Evolutionary conservation across 1,284 basidiomycete genomes (phyloP), one percentile per base, ranked within the genome.

Genomic region (Phenoliferia sp.): DNA sequence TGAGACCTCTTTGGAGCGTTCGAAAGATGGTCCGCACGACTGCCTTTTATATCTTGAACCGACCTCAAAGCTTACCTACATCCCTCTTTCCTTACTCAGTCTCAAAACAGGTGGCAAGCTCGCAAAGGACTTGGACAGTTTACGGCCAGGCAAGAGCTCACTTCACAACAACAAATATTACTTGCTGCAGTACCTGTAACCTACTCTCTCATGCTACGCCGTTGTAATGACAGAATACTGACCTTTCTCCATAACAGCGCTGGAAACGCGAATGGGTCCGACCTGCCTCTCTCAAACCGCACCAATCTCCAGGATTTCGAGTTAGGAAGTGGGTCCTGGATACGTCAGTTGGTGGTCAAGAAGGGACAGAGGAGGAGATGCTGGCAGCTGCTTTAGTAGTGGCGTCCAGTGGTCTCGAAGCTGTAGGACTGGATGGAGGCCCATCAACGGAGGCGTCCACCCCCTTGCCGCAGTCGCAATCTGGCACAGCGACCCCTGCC

Each of bases 261-360:
- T 73, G 65, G 59, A 73, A 71, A 61, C 66, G 66, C 29, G 65
- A 68, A 16, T 73, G 71, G 71, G 71, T 73, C 2, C 58, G 70
- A 29, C 72, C 72, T 1, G 9, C 66, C 1, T 61, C 34, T 33
- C 55, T 73, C 16, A 69, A 71, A 54, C 69, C 68, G 1, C 63
- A 64, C 0, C 70, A 73, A 34, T 61, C 63, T 10, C 67, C 67
- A 3, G 63, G 65, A 17, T 71, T 56, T 62, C 67, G 67, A 70
- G 69, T 71, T 28, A 31, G 39, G 36, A 71, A 69, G 33, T 71
- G 71, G 71, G 71, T 71, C 19, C 34, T 69, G 58, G 71, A 69
- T 57, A 66, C 59, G 6, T 62, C 66, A 15, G 57, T 59, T 29
- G 66, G 34, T 57, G 34, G 39, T 12, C 58, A 66, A 3, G 61